A percentile compares a stretch with the other conserved stretches of the same genome.
phyloP scores from a whole-genome alignment of 2,329 filamentous ascomycete genomes.

The Myriosclerotinia duriaeana region DNA sequence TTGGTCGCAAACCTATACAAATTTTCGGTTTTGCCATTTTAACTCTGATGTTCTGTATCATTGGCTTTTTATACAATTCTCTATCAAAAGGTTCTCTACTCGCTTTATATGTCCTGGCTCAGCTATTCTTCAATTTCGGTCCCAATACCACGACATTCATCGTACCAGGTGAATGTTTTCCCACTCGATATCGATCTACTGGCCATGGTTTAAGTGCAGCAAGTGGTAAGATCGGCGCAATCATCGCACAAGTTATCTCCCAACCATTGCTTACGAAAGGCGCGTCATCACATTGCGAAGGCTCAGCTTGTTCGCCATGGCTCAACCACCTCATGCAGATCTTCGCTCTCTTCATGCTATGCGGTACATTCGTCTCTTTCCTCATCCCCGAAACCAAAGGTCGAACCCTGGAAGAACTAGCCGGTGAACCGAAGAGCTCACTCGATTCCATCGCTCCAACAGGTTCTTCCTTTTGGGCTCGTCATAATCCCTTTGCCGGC shows the following conservation, averaged over 20 bases:
- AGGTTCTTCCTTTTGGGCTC: background rate
- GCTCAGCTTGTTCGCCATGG: slow-evolving; percentile 55
- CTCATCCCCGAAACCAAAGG: slow-evolving; percentile 78
- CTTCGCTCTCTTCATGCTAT: slow-evolving; percentile 78
- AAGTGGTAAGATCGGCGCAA: slow-evolving; percentile 66
- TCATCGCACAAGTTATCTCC: slow-evolving; percentile 65
- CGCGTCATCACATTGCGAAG: slow-evolving; percentile 49
- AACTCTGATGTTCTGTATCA: slow-evolving; percentile 60
- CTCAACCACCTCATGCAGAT: slow-evolving; percentile 74
- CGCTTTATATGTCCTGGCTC: slow-evolving; percentile 61
- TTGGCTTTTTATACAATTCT: slow-evolving; percentile 59
- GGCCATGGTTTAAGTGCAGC: slow-evolving; percentile 67
- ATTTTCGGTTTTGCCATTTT: slow-evolving; percentile 60
- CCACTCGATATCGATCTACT: slow-evolving; percentile 61
- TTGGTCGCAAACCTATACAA: slow-evolving; percentile 77
- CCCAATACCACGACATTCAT: slow-evolving; percentile 67
- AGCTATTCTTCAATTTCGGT: slow-evolving; percentile 67
- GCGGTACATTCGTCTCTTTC: slow-evolving; percentile 65
- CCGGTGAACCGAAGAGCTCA: slow-evolving; percentile 51
- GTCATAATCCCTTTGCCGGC: slow-evolving; percentile 31
- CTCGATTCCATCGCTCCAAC: slow-evolving; percentile 20
- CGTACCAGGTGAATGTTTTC: slow-evolving; percentile 63
- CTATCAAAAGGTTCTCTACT: slow-evolving; percentile 53
- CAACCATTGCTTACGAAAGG: slow-evolving; percentile 61
- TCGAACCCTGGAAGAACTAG: slow-evolving; percentile 68